phyloP scores from a whole-genome alignment of 139 green algal species.

The Chlamydomonas sp. region DNA sequence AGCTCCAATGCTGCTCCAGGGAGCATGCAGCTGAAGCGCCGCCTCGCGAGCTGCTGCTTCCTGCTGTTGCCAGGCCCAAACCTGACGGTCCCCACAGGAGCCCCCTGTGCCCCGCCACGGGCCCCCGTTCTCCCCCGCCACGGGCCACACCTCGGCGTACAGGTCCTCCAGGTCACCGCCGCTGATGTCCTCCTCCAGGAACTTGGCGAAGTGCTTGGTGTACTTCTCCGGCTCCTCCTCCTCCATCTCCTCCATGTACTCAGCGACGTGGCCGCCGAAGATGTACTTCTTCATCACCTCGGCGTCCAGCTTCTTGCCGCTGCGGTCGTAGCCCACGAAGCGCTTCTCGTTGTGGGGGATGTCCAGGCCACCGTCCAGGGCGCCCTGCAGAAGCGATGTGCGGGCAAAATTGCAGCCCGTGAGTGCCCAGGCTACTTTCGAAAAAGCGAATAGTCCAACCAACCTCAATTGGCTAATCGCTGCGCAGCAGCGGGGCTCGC shows the following conservation, averaged over 20 bases:
- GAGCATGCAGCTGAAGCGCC: too few relatives aligned
- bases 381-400: conserved; percentile 73
- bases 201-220: conserved; percentile 89
- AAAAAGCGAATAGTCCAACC: neutral
- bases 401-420: neutral
- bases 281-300: conserved; percentile 95
- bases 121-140: too few relatives aligned
- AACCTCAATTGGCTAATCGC: too few relatives aligned
- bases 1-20: too few relatives aligned
- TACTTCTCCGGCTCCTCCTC: conserved; percentile 99
- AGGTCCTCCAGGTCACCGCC: conserved; percentile 92
- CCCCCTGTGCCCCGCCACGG: too few relatives aligned
- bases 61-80: too few relatives aligned
- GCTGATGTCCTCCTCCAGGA: conserved; percentile 87
- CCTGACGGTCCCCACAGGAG: too few relatives aligned
- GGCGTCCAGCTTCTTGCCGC: conserved; percentile 92
- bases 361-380: conserved; percentile 96
- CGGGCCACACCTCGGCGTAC: conserved; percentile 75
- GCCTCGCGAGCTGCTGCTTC: too few relatives aligned
- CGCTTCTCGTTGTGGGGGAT: conserved; percentile 99
- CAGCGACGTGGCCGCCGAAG: conserved; percentile 92
- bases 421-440: neutral
- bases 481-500: neutral
- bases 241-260: conserved; percentile 98
- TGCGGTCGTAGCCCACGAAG: conserved; percentile 92